phyloP scores from a whole-genome alignment of 73 alveolate species.

The Durusdinium trenchii region DNA sequence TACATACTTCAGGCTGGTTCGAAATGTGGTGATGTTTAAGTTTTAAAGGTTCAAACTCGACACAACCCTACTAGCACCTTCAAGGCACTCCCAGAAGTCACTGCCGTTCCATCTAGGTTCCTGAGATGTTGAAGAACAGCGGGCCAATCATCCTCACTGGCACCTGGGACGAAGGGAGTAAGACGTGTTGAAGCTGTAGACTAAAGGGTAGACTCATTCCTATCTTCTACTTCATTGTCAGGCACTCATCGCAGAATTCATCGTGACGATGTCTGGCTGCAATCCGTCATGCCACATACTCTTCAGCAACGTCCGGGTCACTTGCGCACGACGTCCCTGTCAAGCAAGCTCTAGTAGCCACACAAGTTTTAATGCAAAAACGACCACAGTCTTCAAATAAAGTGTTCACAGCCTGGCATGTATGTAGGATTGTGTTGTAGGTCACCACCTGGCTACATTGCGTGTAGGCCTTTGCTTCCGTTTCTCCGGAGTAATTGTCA shows the following conservation, averaged over 20 bases:
- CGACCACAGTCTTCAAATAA: background rate
- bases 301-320: background rate
- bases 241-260: constrained; percentile 50
- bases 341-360: background rate
- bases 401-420: background rate
- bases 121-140: constrained; percentile 38
- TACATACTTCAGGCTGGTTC: too few species aligned
- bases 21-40: too few species aligned
- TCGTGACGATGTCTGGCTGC: constrained; percentile 20
- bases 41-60: too few species aligned
- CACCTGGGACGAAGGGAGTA: background rate
- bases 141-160: constrained; percentile 41
- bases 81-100: constrained; percentile 36
- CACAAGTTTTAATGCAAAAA: too few species aligned
- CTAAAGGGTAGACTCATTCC: background rate
- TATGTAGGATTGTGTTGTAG: constrained; percentile 22
- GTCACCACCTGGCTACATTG: constrained; percentile 5
- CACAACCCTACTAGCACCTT: background rate
- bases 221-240: background rate
- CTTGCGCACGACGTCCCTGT: constrained; percentile 44
- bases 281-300: background rate
- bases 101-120: background rate
- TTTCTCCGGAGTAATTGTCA: too few species aligned
- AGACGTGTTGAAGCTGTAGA: background rate
- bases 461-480: background rate